Percentiles rank a stretch among this genome's conserved stretches.
Evolutionary conservation across 2,329 filamentous ascomycete species (phyloP).

Genomic region (Fusarium sambucinum): DNA sequence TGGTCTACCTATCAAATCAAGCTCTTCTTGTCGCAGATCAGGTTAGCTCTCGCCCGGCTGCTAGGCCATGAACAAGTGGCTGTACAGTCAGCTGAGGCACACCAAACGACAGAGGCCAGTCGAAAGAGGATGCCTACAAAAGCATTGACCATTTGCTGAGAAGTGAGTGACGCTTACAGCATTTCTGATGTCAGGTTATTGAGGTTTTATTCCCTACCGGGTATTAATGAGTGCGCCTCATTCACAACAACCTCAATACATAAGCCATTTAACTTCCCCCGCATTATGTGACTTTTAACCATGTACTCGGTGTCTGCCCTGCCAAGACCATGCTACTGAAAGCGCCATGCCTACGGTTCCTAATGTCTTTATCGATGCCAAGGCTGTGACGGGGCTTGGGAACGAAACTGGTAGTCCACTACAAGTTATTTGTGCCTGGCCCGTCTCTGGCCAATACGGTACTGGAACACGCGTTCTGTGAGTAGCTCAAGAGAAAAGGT

Average conservation of each 20-base stretch:
- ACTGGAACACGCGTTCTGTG: constrained; percentile 65
- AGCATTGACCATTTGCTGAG: neutral
- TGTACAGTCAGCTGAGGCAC: constrained; percentile 28
- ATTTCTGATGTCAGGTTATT: neutral
- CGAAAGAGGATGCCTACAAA: constrained; percentile 21
- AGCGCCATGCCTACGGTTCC: constrained; percentile 20
- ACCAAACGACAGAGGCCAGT: constrained; percentile 1
- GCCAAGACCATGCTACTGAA: constrained; percentile 15
- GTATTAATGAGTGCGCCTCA: constrained; percentile 8
- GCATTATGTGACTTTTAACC: constrained; percentile 8
- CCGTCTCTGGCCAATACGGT: constrained; percentile 69
- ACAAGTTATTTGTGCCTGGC: constrained; percentile 68
- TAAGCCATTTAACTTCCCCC: constrained; percentile 4
- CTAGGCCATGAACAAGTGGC: constrained; percentile 20
- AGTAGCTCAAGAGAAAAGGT: constrained; percentile 35
- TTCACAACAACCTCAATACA: neutral
- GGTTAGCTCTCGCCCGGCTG: constrained; percentile 9
- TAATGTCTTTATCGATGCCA: neutral
- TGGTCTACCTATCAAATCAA: constrained; percentile 7
- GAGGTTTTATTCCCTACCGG: neutral
- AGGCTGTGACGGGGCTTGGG: neutral
- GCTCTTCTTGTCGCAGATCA: neutral
- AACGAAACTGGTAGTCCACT: constrained; percentile 31
- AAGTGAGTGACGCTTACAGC: neutral
- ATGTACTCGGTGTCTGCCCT: constrained; percentile 1